phyloP scores from a whole-genome alignment of 345 rosid genomes.

The Cardamine resedifolia region DNA sequence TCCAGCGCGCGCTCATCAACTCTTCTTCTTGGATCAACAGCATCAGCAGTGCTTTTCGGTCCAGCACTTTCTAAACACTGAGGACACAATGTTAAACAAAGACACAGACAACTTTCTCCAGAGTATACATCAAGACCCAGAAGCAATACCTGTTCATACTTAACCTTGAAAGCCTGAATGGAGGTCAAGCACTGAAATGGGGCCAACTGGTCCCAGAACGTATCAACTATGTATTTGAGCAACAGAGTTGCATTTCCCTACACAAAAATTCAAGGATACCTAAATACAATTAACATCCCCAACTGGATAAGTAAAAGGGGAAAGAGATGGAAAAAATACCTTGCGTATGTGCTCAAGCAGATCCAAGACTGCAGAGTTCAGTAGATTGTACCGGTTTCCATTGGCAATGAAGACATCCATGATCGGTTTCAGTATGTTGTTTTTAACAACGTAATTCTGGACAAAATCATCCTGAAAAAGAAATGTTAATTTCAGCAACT shows the following conservation, averaged over 20 bases:
- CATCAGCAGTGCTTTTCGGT: constrained; percentile 49
- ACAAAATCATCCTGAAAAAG: constrained; percentile 80
- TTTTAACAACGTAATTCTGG: constrained; percentile 76
- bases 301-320: constrained; percentile 16
- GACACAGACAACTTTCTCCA: background rate
- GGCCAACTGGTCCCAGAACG: constrained; percentile 83
- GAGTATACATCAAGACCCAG: background rate
- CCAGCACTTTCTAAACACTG: constrained; percentile 83
- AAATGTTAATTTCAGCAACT: constrained; percentile 11
- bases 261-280: constrained; percentile 16
- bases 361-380: constrained; percentile 89
- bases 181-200: constrained; percentile 71
- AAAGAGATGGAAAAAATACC: constrained; percentile 47
- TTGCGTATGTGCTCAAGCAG: constrained; percentile 90
- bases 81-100: constrained; percentile 25
- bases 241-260: constrained; percentile 84
- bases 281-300: background rate
- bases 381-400: constrained; percentile 87
- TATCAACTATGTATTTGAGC: constrained; percentile 72
- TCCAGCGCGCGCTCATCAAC: constrained; percentile 87
- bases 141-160: constrained; percentile 84
- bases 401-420: constrained; percentile 83
- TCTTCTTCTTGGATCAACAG: constrained; percentile 63
- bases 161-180: constrained; percentile 72
- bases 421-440: constrained; percentile 80